Evolutionary conservation across 1,284 basidiomycete genomes (phyloP).

Genomic region (Gomphus bonarii): DNA sequence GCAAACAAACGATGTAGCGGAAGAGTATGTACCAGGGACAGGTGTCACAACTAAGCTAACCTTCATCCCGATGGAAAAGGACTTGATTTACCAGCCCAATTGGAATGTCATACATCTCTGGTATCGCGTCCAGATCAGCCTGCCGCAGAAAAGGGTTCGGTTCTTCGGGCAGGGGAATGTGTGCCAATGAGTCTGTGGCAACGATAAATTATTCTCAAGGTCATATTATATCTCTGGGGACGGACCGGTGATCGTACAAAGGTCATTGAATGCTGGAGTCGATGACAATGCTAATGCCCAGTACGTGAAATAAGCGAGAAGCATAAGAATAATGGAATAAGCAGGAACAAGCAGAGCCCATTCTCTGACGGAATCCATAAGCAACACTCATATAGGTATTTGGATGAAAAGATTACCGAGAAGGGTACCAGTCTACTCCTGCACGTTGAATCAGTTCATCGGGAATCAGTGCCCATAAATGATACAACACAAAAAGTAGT

Average conservation of each 20-base stretch:
- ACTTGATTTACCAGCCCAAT: slow-evolving; percentile 72
- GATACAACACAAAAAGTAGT: slow-evolving; percentile 57
- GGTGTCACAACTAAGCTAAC: neutral
- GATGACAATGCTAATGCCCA: slow-evolving; percentile 62
- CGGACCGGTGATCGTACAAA: slow-evolving; percentile 39
- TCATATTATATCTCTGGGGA: neutral
- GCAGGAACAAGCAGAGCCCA: slow-evolving; percentile 82
- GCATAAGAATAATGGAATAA: slow-evolving; percentile 61
- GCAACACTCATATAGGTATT: neutral
- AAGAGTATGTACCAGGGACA: no score
- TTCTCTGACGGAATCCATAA: slow-evolving; percentile 40
- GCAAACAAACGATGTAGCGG: no score
- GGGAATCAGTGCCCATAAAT: slow-evolving; percentile 54
- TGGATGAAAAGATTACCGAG: slow-evolving; percentile 42
- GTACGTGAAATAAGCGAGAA: slow-evolving; percentile 73
- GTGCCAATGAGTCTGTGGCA: slow-evolving; percentile 41
- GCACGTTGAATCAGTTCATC: slow-evolving; percentile 43
- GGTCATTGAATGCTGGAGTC: slow-evolving; percentile 62
- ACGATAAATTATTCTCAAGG: neutral
- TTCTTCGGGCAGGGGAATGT: slow-evolving; percentile 28
- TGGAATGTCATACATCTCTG: slow-evolving; percentile 72
- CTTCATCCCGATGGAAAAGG: slow-evolving; percentile 31
- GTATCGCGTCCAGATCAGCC: slow-evolving; percentile 35
- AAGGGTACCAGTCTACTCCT: slow-evolving; percentile 83
- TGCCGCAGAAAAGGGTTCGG: slow-evolving; percentile 40